Evolutionary conservation across 2,329 filamentous ascomycete genomes (phyloP).

Genomic region (Trichophyton mentagrophytes): DNA sequence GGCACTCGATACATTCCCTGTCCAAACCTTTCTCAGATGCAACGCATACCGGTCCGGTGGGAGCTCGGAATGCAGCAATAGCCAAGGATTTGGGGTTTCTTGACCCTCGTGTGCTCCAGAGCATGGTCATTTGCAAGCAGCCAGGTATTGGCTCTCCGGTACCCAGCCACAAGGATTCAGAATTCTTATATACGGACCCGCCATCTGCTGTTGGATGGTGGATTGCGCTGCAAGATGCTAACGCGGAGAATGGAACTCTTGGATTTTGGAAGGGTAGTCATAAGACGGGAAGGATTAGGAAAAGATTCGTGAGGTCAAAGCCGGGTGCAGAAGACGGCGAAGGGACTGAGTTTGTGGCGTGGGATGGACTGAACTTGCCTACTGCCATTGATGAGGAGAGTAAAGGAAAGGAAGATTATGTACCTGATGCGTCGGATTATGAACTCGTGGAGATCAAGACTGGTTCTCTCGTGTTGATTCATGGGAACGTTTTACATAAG

Average conservation of each 20-base stretch:
- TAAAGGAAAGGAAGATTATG: slow-evolving; percentile 45
- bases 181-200: slow-evolving; percentile 80
- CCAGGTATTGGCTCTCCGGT: slow-evolving; percentile 90
- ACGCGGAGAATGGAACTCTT: slow-evolving; percentile 72
- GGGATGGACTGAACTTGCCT: slow-evolving; percentile 54
- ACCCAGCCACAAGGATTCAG: slow-evolving; percentile 80
- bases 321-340: slow-evolving; percentile 22
- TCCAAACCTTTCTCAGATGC: slow-evolving; percentile 52
- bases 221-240: slow-evolving; percentile 93
- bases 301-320: slow-evolving; percentile 53
- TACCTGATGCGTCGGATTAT: slow-evolving; percentile 45
- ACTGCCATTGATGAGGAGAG: slow-evolving; percentile 34
- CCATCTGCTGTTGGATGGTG: slow-evolving; percentile 89
- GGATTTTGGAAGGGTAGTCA: slow-evolving; percentile 78
- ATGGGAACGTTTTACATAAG: slow-evolving; percentile 92
- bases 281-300: slow-evolving; percentile 53
- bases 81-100: slow-evolving; percentile 58
- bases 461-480: slow-evolving; percentile 80
- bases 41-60: slow-evolving; percentile 35
- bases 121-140: slow-evolving; percentile 98
- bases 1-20: slow-evolving; percentile 60
- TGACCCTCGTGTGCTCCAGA: slow-evolving; percentile 72
- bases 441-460: slow-evolving; percentile 78
- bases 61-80: slow-evolving; percentile 45
- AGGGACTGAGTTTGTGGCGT: slow-evolving; percentile 61